Percentiles rank a stretch among this genome's conserved stretches.
Evolutionary conservation across 2,329 filamentous ascomycete species (phyloP).

Genomic region (Trichoderma koningiopsis): DNA sequence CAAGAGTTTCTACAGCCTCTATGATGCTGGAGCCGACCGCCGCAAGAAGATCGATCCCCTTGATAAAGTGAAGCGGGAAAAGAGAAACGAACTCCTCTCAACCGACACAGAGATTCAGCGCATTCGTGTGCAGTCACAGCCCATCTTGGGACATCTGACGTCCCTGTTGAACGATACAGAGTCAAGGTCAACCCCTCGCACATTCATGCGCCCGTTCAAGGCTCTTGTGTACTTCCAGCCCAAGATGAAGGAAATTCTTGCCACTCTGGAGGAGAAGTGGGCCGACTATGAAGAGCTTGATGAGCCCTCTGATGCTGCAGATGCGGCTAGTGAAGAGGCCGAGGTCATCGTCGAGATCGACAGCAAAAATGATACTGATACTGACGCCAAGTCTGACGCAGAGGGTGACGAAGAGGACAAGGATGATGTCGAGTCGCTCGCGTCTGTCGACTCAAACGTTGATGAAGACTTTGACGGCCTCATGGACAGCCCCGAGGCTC

Average conservation of each 20-base stretch:
- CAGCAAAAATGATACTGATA: slow-evolving; percentile 2
- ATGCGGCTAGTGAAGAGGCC: slow-evolving; percentile 31
- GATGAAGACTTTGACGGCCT: slow-evolving; percentile 40
- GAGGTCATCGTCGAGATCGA: slow-evolving; percentile 36
- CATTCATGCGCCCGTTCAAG: slow-evolving; percentile 47
- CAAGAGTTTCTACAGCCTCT: slow-evolving; percentile 35
- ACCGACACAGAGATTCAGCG: slow-evolving; percentile 38
- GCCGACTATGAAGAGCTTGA: slow-evolving; percentile 40
- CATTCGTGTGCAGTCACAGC: slow-evolving; percentile 46
- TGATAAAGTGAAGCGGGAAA: slow-evolving; percentile 33
- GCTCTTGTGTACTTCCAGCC: slow-evolving; percentile 45
- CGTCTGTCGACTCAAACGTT: slow-evolving; percentile 43
- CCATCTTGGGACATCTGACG: slow-evolving; percentile 44
- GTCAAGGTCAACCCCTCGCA: slow-evolving; percentile 41
- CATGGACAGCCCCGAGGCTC: slow-evolving; percentile 44
- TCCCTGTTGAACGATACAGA: slow-evolving; percentile 42
- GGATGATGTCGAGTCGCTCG: slow-evolving; percentile 38
- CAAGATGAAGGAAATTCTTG: slow-evolving; percentile 44
- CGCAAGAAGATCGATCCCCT: slow-evolving; percentile 24
- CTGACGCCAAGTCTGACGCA: slow-evolving; percentile 18
- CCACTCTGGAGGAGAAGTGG: slow-evolving; percentile 46
- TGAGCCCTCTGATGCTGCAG: slow-evolving; percentile 31
- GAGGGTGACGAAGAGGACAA: slow-evolving; percentile 31
- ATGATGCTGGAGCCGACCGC: background rate
- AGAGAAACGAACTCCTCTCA: slow-evolving; percentile 31